Percentiles rank a stretch among this genome's conserved stretches.
Conservation (phyloP, 768 basidiomycete genomes). For the Amanita rubescens region DNA sequence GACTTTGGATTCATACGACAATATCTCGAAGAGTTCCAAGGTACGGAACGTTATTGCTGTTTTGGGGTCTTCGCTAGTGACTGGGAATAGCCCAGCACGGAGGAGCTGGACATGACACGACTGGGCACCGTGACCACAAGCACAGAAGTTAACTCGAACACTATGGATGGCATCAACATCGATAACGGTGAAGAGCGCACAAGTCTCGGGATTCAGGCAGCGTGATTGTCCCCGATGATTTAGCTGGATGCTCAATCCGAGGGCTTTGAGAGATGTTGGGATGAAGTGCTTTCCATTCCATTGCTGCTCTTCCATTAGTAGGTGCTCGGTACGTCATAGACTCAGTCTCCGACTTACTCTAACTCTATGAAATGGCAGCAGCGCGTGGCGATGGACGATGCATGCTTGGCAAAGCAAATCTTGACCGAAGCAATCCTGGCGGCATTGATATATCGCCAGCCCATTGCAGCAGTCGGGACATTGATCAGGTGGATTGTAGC, state of each 20-base stretch:
- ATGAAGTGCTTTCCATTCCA: conserved; percentile 3
- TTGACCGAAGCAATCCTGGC: not conserved
- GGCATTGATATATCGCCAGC: conserved; percentile 4
- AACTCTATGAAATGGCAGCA: conserved; percentile 7
- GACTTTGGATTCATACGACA: conserved; percentile 11
- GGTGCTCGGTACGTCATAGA: not conserved
- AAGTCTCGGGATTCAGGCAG: not conserved
- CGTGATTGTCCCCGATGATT: conserved; percentile 6
- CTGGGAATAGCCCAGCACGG: conserved; percentile 7
- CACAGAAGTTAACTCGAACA: conserved; percentile 15
- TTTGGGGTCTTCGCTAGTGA: conserved; percentile 6
- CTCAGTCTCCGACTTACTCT: conserved; percentile 2
- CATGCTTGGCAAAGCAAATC: conserved; percentile 6
- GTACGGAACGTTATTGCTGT: conserved; percentile 10
- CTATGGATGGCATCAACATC: conserved; percentile 12
- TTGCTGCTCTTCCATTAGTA: not conserved
- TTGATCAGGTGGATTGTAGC: not conserved
- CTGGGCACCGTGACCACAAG: conserved; percentile 6
- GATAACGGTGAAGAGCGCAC: conserved; percentile 10
- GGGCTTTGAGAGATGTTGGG: conserved; percentile 8
- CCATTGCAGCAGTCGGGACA: not conserved
- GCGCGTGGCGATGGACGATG: conserved; percentile 1
- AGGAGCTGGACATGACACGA: conserved; percentile 15
- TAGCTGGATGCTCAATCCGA: conserved; percentile 10
- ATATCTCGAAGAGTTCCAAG: conserved; percentile 9